These are phyloP conservation scores for Tetrahymena thermophila DNA, from an alignment of 73 alveolate species.

Conservation along the genomic window DNA sequence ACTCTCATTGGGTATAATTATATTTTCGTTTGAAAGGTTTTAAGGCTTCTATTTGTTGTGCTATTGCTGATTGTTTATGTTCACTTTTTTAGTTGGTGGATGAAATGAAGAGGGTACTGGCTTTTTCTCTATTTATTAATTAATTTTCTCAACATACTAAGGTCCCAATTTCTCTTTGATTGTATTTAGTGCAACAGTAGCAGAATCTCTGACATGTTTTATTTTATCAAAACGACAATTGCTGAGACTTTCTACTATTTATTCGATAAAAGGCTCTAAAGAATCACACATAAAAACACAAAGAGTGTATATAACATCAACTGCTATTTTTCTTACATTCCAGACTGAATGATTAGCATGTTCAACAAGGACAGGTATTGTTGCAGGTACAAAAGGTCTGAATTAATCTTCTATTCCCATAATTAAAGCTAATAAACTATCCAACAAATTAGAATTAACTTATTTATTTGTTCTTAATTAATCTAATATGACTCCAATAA, in stretches of 20 bases:
- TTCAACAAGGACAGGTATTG: not conserved
- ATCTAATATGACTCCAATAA: not conserved
- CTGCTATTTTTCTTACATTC: constrained; percentile 19
- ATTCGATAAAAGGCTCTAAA: not conserved
- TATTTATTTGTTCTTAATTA: constrained; percentile 7
- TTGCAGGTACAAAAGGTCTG: constrained; percentile 15
- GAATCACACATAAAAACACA: constrained; percentile 25
- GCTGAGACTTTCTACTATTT: not conserved
- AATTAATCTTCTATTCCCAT: constrained; percentile 21
- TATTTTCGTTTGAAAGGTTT: not conserved
- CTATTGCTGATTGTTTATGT: not conserved
- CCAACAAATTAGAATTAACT: constrained; percentile 18
- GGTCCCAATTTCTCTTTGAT: not conserved
- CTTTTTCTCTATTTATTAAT: not conserved
- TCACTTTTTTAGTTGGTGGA: not conserved
- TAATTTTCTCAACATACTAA: not conserved
- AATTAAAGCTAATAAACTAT: constrained; percentile 20
- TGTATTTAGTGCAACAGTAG: constrained; percentile 2
- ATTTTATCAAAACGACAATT: constrained; percentile 33
- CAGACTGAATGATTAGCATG: constrained; percentile 16
- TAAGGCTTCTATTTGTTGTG: not conserved
- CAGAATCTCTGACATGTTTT: constrained; percentile 44
- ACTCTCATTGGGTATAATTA: not conserved
- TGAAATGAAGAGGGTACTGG: not conserved
- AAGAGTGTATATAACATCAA: constrained; percentile 29